Evolutionary conservation across 148 eudicot genomes (phyloP), one percentile per base, ranked within the genome.

Genomic region (Arbutus unedo): DNA sequence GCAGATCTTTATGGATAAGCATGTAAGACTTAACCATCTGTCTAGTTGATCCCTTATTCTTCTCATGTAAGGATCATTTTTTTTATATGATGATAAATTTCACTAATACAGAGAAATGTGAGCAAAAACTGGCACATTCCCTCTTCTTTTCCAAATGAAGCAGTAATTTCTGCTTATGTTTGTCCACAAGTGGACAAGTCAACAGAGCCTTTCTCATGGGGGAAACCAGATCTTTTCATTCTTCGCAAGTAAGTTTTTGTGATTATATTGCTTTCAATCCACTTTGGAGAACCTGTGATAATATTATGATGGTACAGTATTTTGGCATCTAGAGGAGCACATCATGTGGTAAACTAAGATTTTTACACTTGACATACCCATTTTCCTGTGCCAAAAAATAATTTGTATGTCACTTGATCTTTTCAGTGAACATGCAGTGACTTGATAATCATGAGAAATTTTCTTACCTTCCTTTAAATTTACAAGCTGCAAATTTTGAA

Each of bases 111-210:
- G 99, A 94, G 99, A 91, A 96, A 94, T 83, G 95, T 96, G 79
- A 96, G 99, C 89, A 96, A 96, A 89, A 96, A 96, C 84, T 96
- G 99, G 99, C 98, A 96, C 82, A 85, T 96, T 79, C 97, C 98
- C 83, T 88, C 88, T 79, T 82, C 93, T 66, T 96, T 96, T 85
- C 98, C 98, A 59, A 94, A 96, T 77, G 89, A 93, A 84, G 93
- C 89, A 60, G 99, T 96, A 53, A 85, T 96, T 74, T 88, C 91
- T 14, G 99, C 97, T 66, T 96, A 96, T 85, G 85, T 71, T 74
- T 86, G 93, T 87, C 99, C 99, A 60, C 93, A 93, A 90, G 99
- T 96, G 75, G 99, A 96, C 85, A 94, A 92, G 76, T 96, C 99
- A 56, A 94, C 97, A 54, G 99, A 94, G 77, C 91, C 97, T 76